phyloP scores from a whole-genome alignment of 1,139 yeast species.

The Kurtzmaniella quercitrusa region DNA sequence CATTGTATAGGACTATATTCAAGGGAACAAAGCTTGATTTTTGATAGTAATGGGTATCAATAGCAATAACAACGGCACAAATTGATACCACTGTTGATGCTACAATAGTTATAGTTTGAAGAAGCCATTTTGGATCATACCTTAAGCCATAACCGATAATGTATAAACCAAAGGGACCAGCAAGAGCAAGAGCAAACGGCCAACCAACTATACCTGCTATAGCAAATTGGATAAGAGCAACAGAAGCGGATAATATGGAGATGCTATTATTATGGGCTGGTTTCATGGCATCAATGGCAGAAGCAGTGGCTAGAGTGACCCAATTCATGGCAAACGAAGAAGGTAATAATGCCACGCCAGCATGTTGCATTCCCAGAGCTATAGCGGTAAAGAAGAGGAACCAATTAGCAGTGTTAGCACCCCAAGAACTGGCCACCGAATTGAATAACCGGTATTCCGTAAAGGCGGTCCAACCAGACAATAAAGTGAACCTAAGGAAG shows the following conservation, averaged over 20 bases:
- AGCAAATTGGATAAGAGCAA: constrained; percentile 47
- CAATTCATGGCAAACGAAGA: constrained; percentile 81
- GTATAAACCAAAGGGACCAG: constrained; percentile 52
- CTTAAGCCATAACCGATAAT: constrained; percentile 13
- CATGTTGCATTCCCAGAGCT: constrained; percentile 75
- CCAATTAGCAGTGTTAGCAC: constrained; percentile 47
- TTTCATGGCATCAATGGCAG: constrained; percentile 23
- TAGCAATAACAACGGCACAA: constrained; percentile 28
- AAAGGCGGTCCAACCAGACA: constrained; percentile 50
- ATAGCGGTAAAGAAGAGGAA: constrained; percentile 47
- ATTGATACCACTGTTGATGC: constrained; percentile 20
- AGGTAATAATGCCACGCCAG: constrained; percentile 80
- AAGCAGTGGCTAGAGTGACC: constrained; percentile 50
- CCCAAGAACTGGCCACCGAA: constrained; percentile 36
- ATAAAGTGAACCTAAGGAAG: constrained; percentile 43
- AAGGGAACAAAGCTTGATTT: constrained; percentile 66
- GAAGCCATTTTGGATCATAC: constrained; percentile 8
- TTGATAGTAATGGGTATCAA: constrained; percentile 69
- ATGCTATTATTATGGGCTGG: neutral
- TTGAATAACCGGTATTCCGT: constrained; percentile 50
- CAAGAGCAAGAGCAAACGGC: constrained; percentile 79
- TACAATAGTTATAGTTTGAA: constrained; percentile 15
- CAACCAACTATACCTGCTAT: constrained; percentile 82
- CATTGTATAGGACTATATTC: constrained; percentile 82
- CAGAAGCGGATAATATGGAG: constrained; percentile 11